Base-by-base conservation (phyloP, 2,329 filamentous ascomycete species). In the Celoporthe dispersa region DNA sequence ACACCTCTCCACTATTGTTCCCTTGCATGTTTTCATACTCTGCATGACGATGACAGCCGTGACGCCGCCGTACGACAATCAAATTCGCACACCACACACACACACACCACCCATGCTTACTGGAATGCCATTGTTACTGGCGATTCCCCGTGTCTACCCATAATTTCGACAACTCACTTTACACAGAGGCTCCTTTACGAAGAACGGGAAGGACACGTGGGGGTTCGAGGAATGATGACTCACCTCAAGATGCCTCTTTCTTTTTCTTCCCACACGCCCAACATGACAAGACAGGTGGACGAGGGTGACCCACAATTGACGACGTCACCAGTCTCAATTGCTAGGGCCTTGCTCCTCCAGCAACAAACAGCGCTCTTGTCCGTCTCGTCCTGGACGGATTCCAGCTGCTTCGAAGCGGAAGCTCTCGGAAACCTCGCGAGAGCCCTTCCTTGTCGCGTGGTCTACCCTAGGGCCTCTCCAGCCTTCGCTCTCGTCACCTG, bases 1-100 rank as follows among this genome's bases (percentile, higher is more conserved):
- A 68, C 44, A 70, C 48, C 67, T 67, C 63, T 62, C 53, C 70
- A 67, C 59, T 33, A 12, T 44, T 25, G 22, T 59, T 66, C 19
- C 22, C 39, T 59, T 12, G 37, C 12, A 31, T 59, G 37, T 44
- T 41, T 28, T 25, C 3, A n/a, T 33, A 2, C 51, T 59, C 28
- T 48, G 22, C 19, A 22, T 48, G 22, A 22, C 44, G 6, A n/a
- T 48, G 1, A 37, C n/a, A n/a, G 19, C 33, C 19, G 31, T 60
- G 57, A 37, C 7, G 19, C 44, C 19, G 16, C 9, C 19, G 14
- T 48, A 48, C 16, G 44, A 48, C 19, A 48, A 8, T 8, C 44
- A 37, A 59, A 35, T 16, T 11, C 25, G 12, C 33, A 14, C 53
- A 57, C 51, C 55, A 53, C 16, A 41, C 39, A 44, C 41, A n/a